Percentiles rank a stretch among this genome's conserved stretches.
Evolutionary conservation across 768 basidiomycete genomes (phyloP).

Genomic region (Pisolithus tinctorius): DNA sequence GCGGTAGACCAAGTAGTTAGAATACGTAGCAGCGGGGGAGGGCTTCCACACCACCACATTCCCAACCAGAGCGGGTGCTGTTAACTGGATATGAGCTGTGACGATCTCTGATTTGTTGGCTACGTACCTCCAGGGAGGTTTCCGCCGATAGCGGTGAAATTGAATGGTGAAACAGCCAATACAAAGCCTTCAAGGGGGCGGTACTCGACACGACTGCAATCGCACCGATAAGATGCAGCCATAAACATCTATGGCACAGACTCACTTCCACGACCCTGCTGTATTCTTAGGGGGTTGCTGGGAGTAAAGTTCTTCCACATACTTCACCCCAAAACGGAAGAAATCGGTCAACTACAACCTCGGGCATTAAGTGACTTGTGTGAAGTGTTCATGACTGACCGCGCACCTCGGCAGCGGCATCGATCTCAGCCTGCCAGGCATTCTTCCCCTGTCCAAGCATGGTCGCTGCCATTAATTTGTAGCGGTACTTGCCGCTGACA

Average conservation of each 20-base stretch:
- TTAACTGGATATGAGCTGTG: not conserved
- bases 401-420: slow-evolving; percentile 92
- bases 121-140: slow-evolving; percentile 73
- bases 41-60: slow-evolving; percentile 98
- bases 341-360: slow-evolving; percentile 71
- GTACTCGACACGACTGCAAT: slow-evolving; percentile 82
- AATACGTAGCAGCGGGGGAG: slow-evolving; percentile 90
- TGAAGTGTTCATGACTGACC: not conserved
- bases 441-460: slow-evolving; percentile 99
- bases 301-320: slow-evolving; percentile 89
- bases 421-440: slow-evolving; percentile 99
- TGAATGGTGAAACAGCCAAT: slow-evolving; percentile 95
- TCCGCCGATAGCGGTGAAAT: slow-evolving; percentile 96
- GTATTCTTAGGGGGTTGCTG: slow-evolving; percentile 88
- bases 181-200: slow-evolving; percentile 98
- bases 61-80: slow-evolving; percentile 87
- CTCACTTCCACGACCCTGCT: slow-evolving; percentile 91
- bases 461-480: slow-evolving; percentile 91
- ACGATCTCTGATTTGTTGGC: not conserved
- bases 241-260: slow-evolving; percentile 6
- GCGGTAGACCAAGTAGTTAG: slow-evolving; percentile 89
- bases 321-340: slow-evolving; percentile 94
- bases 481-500: slow-evolving; percentile 91
- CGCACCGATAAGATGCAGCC: not conserved
- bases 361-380: slow-evolving; percentile 3